These are phyloP conservation scores for Linum usitatissimum DNA, from an alignment of 345 rosid species.

Conservation along the genomic window DNA sequence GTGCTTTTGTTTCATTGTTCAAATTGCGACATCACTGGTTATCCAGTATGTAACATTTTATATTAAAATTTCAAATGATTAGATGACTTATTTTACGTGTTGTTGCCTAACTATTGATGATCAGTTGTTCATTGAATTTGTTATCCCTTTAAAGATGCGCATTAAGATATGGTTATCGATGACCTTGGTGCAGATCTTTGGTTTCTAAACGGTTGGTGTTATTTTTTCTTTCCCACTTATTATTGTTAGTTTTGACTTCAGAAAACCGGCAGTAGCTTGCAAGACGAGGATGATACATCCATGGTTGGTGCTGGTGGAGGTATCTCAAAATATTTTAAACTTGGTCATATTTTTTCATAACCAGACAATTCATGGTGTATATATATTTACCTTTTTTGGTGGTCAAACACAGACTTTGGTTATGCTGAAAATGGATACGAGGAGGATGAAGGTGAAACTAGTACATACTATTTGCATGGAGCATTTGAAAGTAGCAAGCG, in stretches of 20 bases:
- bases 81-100: neutral
- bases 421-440: constrained; percentile 46
- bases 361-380: constrained; percentile 12
- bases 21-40: constrained; percentile 6
- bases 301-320: constrained; percentile 63
- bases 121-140: neutral
- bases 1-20: constrained; percentile 1
- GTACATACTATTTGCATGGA: constrained; percentile 55
- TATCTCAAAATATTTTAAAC: constrained; percentile 17
- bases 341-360: neutral
- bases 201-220: neutral
- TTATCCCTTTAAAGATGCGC: neutral
- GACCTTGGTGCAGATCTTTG: neutral
- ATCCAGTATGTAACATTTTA: neutral
- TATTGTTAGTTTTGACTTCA: constrained; percentile 15
- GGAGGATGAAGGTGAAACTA: constrained; percentile 89
- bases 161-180: neutral
- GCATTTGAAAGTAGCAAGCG: constrained; percentile 47
- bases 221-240: neutral
- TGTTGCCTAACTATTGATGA: neutral
- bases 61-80: constrained; percentile 2
- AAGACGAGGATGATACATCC: constrained; percentile 82
- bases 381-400: constrained; percentile 7
- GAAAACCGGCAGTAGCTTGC: constrained; percentile 66
- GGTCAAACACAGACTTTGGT: constrained; percentile 44